Evolutionary conservation across 257 asterid genomes (phyloP), one percentile per base, ranked within the genome.

Genomic region (Pogostemon cablin): DNA sequence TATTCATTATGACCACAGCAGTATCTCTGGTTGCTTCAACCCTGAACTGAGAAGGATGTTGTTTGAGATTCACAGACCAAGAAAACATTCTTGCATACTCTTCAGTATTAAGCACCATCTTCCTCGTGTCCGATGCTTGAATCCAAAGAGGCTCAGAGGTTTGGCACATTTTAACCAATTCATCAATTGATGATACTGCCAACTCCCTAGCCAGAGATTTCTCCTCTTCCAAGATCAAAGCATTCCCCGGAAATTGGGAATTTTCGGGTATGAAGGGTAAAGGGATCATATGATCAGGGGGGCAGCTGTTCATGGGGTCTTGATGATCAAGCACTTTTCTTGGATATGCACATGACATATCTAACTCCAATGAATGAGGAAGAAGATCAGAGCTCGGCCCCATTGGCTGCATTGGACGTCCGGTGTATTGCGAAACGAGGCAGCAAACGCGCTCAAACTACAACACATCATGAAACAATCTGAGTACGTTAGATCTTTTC

Each of bases 1-100:
- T 86, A 64, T 93, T 93, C 96, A 91, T 93, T 5, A 93, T 93
- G 4, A 93, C 95, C 4, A 93, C 95, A 0, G 91, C 86, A 6
- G 82, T 85, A 59, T 84, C 87, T 42, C 96, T 85, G 0, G 89
- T 85, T 0, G 96, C 98, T 74, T 93, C 99, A 0, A 77, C 81
- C 80, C 88, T 81, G 59, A 80, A 54, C 7, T 85, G 81, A 52
- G n/a, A 47, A 3, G 76, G 39, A 15, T 75, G 59, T 62, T 84
- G 87, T 66, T 83, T 80, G 25, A 76, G 56, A 34, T 72, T 83
- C 17, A 70, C 83, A 7, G 92, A 71, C 96, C 98, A 89, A 17
- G 90, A 83, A 65, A 87, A 91, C 82, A 84, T 67, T 44, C 83
- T 79, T 1, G 78, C 59, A 75, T 93, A 90, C 82, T 89, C 99